Evolutionary conservation across 2,329 filamentous ascomycete species (phyloP).

Genomic region (Paracoccidioides lutzii): DNA sequence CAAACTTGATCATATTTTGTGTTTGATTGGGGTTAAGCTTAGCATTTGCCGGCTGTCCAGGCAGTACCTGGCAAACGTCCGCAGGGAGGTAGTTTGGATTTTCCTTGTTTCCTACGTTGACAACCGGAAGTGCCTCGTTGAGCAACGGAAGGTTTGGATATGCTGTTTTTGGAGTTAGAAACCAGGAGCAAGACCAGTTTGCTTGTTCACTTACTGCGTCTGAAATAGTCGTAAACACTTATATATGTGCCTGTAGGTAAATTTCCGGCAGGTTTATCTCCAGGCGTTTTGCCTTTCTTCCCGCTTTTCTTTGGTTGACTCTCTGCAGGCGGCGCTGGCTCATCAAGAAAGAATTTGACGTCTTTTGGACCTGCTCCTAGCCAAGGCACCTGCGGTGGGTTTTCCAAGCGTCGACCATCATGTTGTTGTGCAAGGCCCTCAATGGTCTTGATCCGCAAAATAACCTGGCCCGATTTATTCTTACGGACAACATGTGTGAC

Average conservation of each 20-base stretch:
- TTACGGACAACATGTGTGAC: slow-evolving; percentile 29
- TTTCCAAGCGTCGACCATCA: slow-evolving; percentile 24
- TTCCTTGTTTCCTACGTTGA: slow-evolving; percentile 50
- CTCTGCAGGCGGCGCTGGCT: slow-evolving; percentile 7
- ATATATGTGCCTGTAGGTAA: slow-evolving; percentile 28
- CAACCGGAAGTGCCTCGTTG: slow-evolving; percentile 40
- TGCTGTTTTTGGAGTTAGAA: slow-evolving; percentile 16
- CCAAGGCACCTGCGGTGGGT: slow-evolving; percentile 24
- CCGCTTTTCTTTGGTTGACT: not conserved
- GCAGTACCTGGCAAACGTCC: slow-evolving; percentile 50
- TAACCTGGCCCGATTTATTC: slow-evolving; percentile 21
- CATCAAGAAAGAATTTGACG: slow-evolving; percentile 43
- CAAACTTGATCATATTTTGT: slow-evolving; percentile 56
- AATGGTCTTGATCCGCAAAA: slow-evolving; percentile 35
- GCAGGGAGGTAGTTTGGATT: slow-evolving; percentile 54
- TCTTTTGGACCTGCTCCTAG: slow-evolving; percentile 38
- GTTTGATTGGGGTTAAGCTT: slow-evolving; percentile 52
- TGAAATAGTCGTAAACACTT: slow-evolving; percentile 41
- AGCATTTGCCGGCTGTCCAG: slow-evolving; percentile 50
- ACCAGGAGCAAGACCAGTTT: not conserved
- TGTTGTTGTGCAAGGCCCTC: slow-evolving; percentile 29
- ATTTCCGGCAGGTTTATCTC: slow-evolving; percentile 13
- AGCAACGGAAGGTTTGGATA: slow-evolving; percentile 22
- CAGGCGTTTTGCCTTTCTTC: slow-evolving; percentile 23
- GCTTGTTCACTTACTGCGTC: slow-evolving; percentile 22